These are phyloP conservation scores for Microcyclosporella mali DNA, from an alignment of 2,329 filamentous ascomycete species.

Conservation along the genomic window DNA sequence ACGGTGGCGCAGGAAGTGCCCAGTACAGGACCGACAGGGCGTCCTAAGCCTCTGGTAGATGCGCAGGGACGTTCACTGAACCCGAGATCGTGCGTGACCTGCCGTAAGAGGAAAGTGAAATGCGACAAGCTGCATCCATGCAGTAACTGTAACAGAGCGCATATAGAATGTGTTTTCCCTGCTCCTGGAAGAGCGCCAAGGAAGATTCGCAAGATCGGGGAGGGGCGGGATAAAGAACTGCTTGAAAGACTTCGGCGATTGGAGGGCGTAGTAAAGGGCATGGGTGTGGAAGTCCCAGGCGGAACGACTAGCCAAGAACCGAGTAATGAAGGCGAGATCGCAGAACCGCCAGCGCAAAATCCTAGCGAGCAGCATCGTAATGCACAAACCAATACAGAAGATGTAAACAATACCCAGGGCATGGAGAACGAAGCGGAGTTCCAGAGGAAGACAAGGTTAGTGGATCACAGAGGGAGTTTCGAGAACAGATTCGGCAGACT, in stretches of 20 bases:
- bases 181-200: constrained; percentile 67
- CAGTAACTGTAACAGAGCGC: constrained; percentile 64
- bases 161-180: constrained; percentile 68
- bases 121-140: constrained; percentile 75
- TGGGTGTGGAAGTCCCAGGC: constrained; percentile 42
- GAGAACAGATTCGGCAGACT: constrained; percentile 57
- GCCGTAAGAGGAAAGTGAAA: constrained; percentile 59
- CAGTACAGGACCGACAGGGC: constrained; percentile 1
- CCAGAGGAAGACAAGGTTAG: constrained; percentile 20
- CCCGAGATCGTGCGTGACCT: constrained; percentile 46
- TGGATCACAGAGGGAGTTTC: constrained; percentile 25
- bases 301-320: constrained; percentile 30
- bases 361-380: not conserved
- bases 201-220: constrained; percentile 60
- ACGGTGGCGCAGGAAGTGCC: constrained; percentile 4
- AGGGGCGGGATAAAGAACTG: constrained; percentile 54
- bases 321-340: constrained; percentile 4
- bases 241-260: constrained; percentile 66
- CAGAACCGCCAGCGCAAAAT: constrained; percentile 1
- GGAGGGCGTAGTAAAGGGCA: constrained; percentile 64
- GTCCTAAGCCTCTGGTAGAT: constrained; percentile 22
- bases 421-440: constrained; percentile 12
- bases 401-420: not conserved
- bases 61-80: constrained; percentile 32
- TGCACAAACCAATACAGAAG: not conserved